Conservation (phyloP, 306 rosid species). For the Trifolium fragiferum region DNA sequence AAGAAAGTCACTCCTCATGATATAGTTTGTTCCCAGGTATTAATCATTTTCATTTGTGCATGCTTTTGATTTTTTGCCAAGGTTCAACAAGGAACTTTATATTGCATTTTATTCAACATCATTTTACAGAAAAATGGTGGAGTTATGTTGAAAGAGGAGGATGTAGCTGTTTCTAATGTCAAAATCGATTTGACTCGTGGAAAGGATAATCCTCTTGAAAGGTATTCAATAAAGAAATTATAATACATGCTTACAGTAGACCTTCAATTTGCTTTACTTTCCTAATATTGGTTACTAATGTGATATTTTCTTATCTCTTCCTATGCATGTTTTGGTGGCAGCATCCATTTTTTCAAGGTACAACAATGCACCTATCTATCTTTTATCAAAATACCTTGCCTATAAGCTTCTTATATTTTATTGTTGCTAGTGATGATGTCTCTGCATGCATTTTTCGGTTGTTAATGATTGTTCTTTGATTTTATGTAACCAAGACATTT, state of each 20-base stretch:
- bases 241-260: conserved; percentile 10
- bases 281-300: conserved; percentile 26
- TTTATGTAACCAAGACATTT: not conserved
- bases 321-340: conserved; percentile 59
- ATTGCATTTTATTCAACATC: conserved; percentile 28
- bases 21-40: conserved; percentile 91
- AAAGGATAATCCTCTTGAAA: conserved; percentile 82
- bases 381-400: conserved; percentile 26
- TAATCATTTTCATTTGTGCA: conserved; percentile 26
- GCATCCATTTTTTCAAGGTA: conserved; percentile 94
- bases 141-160: conserved; percentile 75
- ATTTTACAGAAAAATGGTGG: conserved; percentile 78
- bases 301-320: conserved; percentile 34
- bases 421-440: conserved; percentile 12
- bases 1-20: conserved; percentile 89
- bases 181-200: conserved; percentile 97
- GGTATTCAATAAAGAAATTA: conserved; percentile 56
- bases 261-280: conserved; percentile 30
- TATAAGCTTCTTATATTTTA: conserved; percentile 18
- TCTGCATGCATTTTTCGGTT: not conserved
- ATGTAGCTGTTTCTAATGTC: conserved; percentile 75
- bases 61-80: conserved; percentile 37
- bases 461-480: conserved; percentile 1
- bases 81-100: conserved; percentile 1
- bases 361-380: conserved; percentile 19